A percentile compares a stretch with the other conserved stretches of the same genome.
Evolutionary conservation across 2,329 filamentous ascomycete species (phyloP).

Genomic region (Rhinocladiella similis): DNA sequence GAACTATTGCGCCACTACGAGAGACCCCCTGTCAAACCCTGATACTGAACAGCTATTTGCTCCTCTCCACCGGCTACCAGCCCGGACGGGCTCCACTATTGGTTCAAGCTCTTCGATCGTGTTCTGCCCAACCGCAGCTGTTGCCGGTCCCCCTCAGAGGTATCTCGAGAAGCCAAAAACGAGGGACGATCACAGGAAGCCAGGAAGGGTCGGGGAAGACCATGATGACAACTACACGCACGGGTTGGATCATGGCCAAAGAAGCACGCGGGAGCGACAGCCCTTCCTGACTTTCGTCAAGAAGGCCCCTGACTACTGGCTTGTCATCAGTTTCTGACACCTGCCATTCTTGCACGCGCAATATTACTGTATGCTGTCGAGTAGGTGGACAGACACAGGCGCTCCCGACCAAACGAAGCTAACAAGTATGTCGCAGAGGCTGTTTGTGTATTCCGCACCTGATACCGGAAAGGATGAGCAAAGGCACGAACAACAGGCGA

Average conservation of each 20-base stretch:
- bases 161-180: background rate
- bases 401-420: too few species aligned
- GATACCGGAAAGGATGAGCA: background rate
- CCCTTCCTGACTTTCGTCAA: background rate
- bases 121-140: background rate
- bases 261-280: background rate
- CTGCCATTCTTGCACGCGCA: background rate
- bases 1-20: background rate
- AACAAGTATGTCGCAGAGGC: background rate
- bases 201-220: background rate
- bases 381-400: too few species aligned
- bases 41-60: slow-evolving; percentile 2
- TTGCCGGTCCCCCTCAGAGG: background rate
- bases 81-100: background rate
- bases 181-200: background rate
- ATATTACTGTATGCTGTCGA: background rate
- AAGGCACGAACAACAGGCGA: slow-evolving; percentile 1
- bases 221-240: background rate
- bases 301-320: background rate
- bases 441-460: background rate
- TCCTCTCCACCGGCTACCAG: background rate
- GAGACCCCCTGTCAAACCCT: background rate
- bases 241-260: background rate
- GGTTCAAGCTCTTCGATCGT: background rate
- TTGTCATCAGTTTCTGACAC: background rate